Evolutionary conservation across 176 grass and related monocot genomes (phyloP).

Genomic region (Pharus latifolius): DNA sequence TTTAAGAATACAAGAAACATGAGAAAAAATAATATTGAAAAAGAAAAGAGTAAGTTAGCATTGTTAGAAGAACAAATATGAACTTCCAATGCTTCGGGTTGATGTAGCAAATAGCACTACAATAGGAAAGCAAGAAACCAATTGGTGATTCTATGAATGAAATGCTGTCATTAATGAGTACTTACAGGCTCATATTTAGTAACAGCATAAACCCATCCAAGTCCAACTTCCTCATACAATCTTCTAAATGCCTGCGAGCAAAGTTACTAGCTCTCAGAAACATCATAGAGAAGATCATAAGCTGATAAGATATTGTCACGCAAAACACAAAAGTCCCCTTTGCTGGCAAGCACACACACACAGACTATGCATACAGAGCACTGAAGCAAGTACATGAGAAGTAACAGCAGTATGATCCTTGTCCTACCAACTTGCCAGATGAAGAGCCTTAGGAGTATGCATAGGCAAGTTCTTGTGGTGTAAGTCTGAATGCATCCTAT

Average conservation of each 20-base stretch:
- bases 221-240: conserved; percentile 87
- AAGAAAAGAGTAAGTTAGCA: neutral
- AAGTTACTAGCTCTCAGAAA: neutral
- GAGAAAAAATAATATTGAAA: neutral
- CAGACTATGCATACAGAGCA: no score
- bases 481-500: no score
- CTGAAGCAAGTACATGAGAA: no score
- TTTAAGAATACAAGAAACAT: neutral
- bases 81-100: neutral
- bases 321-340: no score
- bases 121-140: neutral
- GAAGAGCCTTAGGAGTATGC: no score
- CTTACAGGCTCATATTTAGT: conserved; percentile 95
- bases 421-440: no score
- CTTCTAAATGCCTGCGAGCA: conserved; percentile 76
- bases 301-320: no score
- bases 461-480: no score
- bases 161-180: conserved; percentile 8
- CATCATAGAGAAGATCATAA: neutral
- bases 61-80: neutral
- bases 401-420: no score
- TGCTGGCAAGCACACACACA: no score
- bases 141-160: neutral
- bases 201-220: conserved; percentile 94
- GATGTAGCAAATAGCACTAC: neutral